phyloP scores from a whole-genome alignment of 768 basidiomycete genomes.

The Neoboletus brunneissimus region DNA sequence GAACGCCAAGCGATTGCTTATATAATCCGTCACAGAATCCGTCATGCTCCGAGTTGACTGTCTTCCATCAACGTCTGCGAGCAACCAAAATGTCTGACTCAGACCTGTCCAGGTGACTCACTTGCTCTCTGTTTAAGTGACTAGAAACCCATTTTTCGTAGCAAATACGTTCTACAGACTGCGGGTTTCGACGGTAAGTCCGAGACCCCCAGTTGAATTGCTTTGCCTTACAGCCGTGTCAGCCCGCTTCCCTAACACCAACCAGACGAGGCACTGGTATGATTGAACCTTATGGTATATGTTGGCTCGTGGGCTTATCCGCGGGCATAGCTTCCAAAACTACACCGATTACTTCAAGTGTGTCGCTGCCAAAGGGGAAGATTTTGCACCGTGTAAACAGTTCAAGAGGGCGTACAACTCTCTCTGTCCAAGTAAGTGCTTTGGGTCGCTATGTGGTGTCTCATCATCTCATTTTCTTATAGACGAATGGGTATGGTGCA shows the following conservation, averaged over 20 bases:
- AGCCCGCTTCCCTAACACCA: constrained; percentile 89
- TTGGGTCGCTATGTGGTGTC: not conserved
- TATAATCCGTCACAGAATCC: constrained; percentile 36
- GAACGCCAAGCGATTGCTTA: constrained; percentile 11
- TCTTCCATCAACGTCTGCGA: constrained; percentile 43
- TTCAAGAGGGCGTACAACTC: constrained; percentile 96
- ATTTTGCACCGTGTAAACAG: constrained; percentile 97
- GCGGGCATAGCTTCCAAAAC: constrained; percentile 75
- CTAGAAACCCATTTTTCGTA: constrained; percentile 32
- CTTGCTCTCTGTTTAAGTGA: not conserved
- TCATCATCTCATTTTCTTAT: constrained; percentile 12
- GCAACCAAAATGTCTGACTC: constrained; percentile 58
- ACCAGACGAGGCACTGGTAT: constrained; percentile 97
- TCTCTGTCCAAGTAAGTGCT: constrained; percentile 89
- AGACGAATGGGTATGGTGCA: constrained; percentile 86
- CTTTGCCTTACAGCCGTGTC: constrained; percentile 15
- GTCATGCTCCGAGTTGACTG: constrained; percentile 26
- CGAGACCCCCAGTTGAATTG: not conserved
- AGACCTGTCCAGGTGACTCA: constrained; percentile 52
- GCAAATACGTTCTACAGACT: constrained; percentile 89
- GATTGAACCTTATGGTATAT: constrained; percentile 18
- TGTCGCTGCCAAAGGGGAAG: constrained; percentile 94
- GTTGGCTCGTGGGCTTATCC: not conserved
- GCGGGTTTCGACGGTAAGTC: constrained; percentile 86
- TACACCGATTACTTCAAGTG: constrained; percentile 99